A percentile compares a stretch with the other conserved stretches of the same genome.
These are phyloP conservation scores for Venturia effusa DNA, from an alignment of 2,329 filamentous ascomycete genomes.

Conservation along the genomic window DNA sequence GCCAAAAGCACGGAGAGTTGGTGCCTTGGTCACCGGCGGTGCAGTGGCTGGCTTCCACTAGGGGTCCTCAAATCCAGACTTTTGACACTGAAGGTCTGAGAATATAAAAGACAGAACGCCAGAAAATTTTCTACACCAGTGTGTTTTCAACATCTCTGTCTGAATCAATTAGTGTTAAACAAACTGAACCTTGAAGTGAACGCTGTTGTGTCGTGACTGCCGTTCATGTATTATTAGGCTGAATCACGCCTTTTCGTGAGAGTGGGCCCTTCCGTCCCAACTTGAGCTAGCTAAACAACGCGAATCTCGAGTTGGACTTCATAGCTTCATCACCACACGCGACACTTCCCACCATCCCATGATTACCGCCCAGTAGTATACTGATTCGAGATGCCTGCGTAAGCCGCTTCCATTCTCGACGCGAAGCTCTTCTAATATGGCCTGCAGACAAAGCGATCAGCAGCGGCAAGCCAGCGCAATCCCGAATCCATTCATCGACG, in stretches of 20 bases:
- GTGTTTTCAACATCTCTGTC: too few species aligned
- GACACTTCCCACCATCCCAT: background rate
- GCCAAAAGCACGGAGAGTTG: too few species aligned
- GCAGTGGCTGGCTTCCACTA: too few species aligned
- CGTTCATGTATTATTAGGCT: background rate
- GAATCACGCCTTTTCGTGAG: background rate
- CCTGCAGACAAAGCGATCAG: conserved; percentile 5
- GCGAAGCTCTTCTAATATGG: background rate
- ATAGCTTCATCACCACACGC: background rate
- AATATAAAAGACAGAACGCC: too few species aligned
- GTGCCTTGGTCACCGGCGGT: too few species aligned
- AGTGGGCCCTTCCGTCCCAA: background rate
- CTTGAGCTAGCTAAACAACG: background rate
- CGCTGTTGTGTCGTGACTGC: background rate
- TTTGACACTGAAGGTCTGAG: too few species aligned
- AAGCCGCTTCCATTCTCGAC: background rate
- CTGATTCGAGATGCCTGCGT: background rate
- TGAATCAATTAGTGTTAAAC: too few species aligned
- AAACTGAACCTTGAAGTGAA: background rate
- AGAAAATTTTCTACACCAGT: too few species aligned
- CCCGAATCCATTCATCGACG: conserved; percentile 73
- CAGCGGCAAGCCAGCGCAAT: conserved; percentile 16
- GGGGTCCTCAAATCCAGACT: too few species aligned
- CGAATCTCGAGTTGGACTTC: background rate
- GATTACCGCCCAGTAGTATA: background rate